Evolutionary conservation across 116 monocot genomes (phyloP), one percentile per base, ranked within the genome.

Genomic region (Phalaenopsis hybrid): DNA sequence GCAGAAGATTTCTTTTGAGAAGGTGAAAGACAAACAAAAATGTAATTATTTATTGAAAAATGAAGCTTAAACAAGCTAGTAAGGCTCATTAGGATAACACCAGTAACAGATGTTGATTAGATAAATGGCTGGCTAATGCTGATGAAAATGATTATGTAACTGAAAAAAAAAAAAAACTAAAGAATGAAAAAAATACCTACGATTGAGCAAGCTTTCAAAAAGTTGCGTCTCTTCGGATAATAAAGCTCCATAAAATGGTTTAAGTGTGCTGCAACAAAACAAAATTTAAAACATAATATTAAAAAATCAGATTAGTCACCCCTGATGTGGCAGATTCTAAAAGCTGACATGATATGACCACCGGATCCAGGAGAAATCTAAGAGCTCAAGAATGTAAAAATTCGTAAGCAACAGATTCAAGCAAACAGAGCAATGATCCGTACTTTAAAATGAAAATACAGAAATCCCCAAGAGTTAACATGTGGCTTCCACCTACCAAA

Each of bases 201-300:
- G 82, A 88, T 79, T 61, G 87, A 82, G 57, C 87, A 81, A 86
- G 93, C 93, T 86, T 83, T 93, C 52, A 43, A 41, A 81, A 93
- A 88, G 67, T 75, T 88, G 63, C 87, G 89, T 31, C 79, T 84
- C 44, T 87, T 86, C 23, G 81, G 89, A 83, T 78, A 89, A 84
- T 91, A 89, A 76, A 96, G 92, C 85, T 96, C 96, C 87, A 90
- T 76, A 72, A 93, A 89, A 86, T 93, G 93, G 85, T 96, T 89
- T 44, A 93, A 84, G 80, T 93, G 96, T 87, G 96, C 93, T 93
- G 89, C 79, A 87, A 86, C 83, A 82, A 44, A 57, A 59, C 33
- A 77, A 72, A 72, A 72, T 5, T 41, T 41, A 10, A 72, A 72
- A 72, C 10, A 21, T 23, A 37, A 41, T 17, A 72, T 72, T 15